Base-by-base conservation (phyloP, 2,329 filamentous ascomycete species). In the Curvularia sp. region DNA sequence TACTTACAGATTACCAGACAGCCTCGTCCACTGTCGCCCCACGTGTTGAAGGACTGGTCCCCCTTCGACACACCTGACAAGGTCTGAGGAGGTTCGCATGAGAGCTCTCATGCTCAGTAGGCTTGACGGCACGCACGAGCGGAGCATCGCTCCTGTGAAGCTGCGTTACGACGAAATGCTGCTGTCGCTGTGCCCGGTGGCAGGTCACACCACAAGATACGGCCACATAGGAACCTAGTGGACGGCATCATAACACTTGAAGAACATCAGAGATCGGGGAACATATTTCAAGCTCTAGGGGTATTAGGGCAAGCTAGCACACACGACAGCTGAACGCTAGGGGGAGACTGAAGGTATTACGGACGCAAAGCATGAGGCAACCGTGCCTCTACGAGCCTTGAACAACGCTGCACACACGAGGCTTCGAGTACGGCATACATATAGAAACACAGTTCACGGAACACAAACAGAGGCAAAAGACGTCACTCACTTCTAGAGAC, bases 1-100 rank as follows among this genome's bases (percentile, higher is more conserved):
- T 49, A 62, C 61, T 18, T 60, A 39, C 45, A 58, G 59, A 57
- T 56, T 19, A 39, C 15, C 34, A 60, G 61, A 61, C 49, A 61
- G 61, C 55, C 49, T 61, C 47, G 49, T 57, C 57, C 41, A 60
- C 57, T 58, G 30, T 59, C 51, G 54, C 28, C 47, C 54, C 13
- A 36, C 19, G 19, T 43, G 27, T 52, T 19, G 39, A 56, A 47
- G 51, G 52, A 59, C 36, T 56, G 49, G 51, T 53, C 28, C 46
- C 57, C 57, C 10, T 30, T 30, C 10, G 28, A 30, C 10, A 30
- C 10, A 30, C 2, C 28, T 10, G 10, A 30, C 4, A 30, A 30
- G 28, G 28, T 10, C 28, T 30, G 28, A 30, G 28, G 10, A 30
- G 28, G 8, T 30, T 34, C 30, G 30, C 12, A 15, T 15, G 30